These are phyloP conservation scores for Hymenoscyphus scutula DNA, from an alignment of 2,329 filamentous ascomycete species.

Conservation along the genomic window DNA sequence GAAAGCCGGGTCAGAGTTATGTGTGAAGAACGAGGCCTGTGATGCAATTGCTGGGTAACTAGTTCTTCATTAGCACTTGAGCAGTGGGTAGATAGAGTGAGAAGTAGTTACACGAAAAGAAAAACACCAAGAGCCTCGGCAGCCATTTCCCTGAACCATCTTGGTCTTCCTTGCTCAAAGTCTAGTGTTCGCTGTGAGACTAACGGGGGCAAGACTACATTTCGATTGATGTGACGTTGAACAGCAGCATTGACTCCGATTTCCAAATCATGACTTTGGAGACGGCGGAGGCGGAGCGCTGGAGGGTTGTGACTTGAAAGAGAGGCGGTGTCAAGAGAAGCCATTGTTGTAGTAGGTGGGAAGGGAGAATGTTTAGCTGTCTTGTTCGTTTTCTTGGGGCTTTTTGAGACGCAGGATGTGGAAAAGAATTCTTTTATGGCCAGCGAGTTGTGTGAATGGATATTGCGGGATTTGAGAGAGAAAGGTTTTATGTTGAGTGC, in stretches of 20 bases:
- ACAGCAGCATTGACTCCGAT: constrained; percentile 53
- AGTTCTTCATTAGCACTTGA: constrained; percentile 2
- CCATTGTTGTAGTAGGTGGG: not conserved
- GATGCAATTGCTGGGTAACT: constrained; percentile 52
- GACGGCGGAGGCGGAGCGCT: not conserved
- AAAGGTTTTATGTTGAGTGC: not conserved
- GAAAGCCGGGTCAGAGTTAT: constrained; percentile 43
- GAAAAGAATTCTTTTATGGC: not conserved
- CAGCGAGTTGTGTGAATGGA: not conserved
- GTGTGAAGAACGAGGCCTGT: constrained; percentile 49
- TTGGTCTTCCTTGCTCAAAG: constrained; percentile 52
- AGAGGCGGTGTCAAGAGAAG: not conserved
- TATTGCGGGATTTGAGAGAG: not conserved
- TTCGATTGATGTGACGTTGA: constrained; percentile 47
- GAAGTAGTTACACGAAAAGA: constrained; percentile 46
- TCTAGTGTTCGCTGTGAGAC: constrained; percentile 53
- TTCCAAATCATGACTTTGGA: constrained; percentile 35
- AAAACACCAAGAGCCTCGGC: constrained; percentile 58
- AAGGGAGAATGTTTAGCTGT: not conserved
- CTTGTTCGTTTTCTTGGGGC: not conserved
- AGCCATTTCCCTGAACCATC: constrained; percentile 53
- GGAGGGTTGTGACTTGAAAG: not conserved
- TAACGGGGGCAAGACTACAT: constrained; percentile 49
- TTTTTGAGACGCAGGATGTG: not conserved
- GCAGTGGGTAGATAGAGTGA: not conserved